Conservation (phyloP, 1,284 basidiomycete species). For the Xanthoconium separans region DNA sequence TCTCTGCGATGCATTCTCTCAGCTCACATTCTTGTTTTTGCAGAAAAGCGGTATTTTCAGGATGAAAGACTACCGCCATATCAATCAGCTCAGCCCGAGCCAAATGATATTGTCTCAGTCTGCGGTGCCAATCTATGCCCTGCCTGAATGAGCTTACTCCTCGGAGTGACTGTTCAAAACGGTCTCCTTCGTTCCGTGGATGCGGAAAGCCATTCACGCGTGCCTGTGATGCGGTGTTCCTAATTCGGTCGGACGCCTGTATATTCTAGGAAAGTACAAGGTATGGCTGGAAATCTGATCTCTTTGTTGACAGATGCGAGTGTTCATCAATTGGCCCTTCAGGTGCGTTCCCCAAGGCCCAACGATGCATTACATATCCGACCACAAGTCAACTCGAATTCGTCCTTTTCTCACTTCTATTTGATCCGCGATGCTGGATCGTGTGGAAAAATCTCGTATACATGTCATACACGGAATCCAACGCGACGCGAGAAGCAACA, state of each 20-base stretch:
- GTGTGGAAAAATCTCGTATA: background rate
- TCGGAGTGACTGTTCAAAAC: background rate
- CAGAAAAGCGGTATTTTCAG: background rate
- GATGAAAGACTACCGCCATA: background rate
- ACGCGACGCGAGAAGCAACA: background rate
- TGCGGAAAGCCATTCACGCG: background rate
- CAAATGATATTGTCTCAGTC: background rate
- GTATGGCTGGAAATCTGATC: background rate
- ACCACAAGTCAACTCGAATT: background rate
- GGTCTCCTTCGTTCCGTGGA: background rate
- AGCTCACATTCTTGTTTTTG: background rate
- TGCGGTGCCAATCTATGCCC: background rate
- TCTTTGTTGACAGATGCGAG: background rate
- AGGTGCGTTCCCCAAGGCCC: background rate
- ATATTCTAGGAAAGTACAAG: constrained; percentile 2
- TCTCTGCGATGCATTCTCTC: background rate
- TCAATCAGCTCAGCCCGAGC: background rate
- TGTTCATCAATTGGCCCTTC: background rate
- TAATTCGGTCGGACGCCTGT: background rate
- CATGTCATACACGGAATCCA: background rate
- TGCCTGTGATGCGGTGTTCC: background rate
- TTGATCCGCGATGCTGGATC: background rate
- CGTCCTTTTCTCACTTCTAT: background rate
- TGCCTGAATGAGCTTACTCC: background rate
- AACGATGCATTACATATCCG: background rate